Percentiles rank a stretch among this genome's conserved stretches.
Evolutionary conservation across 1,284 basidiomycete genomes (phyloP).

Genomic region (Pyrrhoderma lamaoense): DNA sequence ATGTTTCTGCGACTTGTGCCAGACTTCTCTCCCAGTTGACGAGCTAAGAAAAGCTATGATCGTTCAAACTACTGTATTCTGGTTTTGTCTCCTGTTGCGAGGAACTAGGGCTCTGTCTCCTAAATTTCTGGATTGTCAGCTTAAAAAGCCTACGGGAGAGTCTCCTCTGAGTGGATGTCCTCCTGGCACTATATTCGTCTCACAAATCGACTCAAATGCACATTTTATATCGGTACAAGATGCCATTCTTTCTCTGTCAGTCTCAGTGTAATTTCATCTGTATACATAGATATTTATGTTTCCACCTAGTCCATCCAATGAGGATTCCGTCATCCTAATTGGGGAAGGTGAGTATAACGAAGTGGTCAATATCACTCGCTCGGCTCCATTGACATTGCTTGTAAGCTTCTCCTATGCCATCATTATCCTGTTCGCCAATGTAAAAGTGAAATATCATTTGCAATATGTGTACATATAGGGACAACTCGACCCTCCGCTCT

Average conservation of each 20-base stretch:
- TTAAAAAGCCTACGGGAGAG: constrained; percentile 34
- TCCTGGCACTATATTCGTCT: constrained; percentile 50
- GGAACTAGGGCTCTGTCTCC: constrained; percentile 35
- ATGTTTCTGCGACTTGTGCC: no score
- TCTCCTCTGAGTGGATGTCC: constrained; percentile 50
- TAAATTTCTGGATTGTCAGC: constrained; percentile 40
- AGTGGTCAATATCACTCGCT: constrained; percentile 47
- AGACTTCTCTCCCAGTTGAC: no score
- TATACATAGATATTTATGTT: not conserved
- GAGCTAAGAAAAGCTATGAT: no score
- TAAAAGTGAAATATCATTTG: not conserved
- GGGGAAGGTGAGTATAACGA: constrained; percentile 58
- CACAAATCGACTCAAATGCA: constrained; percentile 37
- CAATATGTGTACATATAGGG: constrained; percentile 32
- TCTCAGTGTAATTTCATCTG: not conserved
- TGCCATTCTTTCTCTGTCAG: constrained; percentile 48
- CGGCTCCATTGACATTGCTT: constrained; percentile 48
- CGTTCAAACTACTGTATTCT: no score
- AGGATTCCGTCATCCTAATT: constrained; percentile 44
- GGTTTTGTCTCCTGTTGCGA: no score
- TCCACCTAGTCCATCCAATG: constrained; percentile 25
- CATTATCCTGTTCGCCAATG: no score
- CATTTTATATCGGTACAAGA: constrained; percentile 44
- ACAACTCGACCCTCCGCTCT: constrained; percentile 38
- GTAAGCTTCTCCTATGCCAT: constrained; percentile 27